Conservation (phyloP, 805 yeast genomes). For the Candida golubevii region DNA sequence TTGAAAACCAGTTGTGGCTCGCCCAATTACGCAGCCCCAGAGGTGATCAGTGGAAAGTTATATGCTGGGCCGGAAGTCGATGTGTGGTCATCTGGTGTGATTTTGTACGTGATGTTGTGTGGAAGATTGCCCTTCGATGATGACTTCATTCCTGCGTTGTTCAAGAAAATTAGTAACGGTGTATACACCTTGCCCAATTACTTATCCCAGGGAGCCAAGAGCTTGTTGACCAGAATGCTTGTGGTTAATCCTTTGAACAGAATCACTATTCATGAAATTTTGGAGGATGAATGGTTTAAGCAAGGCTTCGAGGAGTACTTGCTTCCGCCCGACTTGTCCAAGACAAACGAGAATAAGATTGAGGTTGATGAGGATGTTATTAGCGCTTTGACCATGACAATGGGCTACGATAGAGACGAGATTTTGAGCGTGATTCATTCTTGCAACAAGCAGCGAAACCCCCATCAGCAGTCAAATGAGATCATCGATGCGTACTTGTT, state of each 20-base stretch:
- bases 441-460: conserved; percentile 34
- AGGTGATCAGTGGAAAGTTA: conserved; percentile 88
- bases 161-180: conserved; percentile 89
- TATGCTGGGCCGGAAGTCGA: conserved; percentile 98
- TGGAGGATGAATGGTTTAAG: conserved; percentile 93
- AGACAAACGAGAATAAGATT: conserved; percentile 32
- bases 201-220: conserved; percentile 79
- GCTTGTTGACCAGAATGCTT: conserved; percentile 79
- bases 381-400: conserved; percentile 65
- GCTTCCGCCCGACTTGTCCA: conserved; percentile 50
- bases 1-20: conserved; percentile 93
- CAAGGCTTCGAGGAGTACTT: conserved; percentile 76
- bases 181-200: conserved; percentile 87
- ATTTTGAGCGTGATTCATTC: conserved; percentile 66
- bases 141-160: conserved; percentile 90
- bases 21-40: conserved; percentile 97
- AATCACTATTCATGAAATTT: conserved; percentile 86
- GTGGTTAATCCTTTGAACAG: conserved; percentile 93
- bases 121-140: conserved; percentile 96
- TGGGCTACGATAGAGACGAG: conserved; percentile 88
- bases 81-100: conserved; percentile 97
- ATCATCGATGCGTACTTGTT: conserved; percentile 81
- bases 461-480: conserved; percentile 51
- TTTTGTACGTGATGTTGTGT: conserved; percentile 90
- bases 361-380: conserved; percentile 75